phyloP scores from a whole-genome alignment of 305 asterid species.

The Rubia tinctorum region DNA sequence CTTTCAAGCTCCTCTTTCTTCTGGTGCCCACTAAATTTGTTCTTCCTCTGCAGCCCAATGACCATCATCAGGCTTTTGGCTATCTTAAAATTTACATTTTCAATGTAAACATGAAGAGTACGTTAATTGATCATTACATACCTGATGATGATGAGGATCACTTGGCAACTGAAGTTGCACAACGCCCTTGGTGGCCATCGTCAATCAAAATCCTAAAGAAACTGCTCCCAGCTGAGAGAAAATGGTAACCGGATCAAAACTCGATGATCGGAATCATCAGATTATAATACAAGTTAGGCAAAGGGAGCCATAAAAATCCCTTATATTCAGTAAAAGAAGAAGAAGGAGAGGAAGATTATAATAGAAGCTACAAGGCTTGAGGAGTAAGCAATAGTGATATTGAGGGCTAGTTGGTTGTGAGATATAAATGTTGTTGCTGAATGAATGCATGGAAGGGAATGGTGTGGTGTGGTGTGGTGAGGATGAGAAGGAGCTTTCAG shows the following conservation, averaged over 20 bases:
- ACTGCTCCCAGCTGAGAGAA: neutral
- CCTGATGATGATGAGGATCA: constrained; percentile 4
- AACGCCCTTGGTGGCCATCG: constrained; percentile 31
- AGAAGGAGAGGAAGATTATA: no score
- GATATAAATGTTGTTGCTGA: constrained; percentile 9
- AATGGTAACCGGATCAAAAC: neutral
- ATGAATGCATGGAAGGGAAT: neutral
- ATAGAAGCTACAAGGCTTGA: constrained; percentile 20
- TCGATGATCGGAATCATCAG: neutral
- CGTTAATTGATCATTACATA: neutral
- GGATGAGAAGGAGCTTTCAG: constrained; percentile 54
- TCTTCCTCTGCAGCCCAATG: constrained; percentile 38
- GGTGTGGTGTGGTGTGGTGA: neutral
- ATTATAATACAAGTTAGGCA: no score
- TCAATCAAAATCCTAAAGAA: constrained; percentile 2
- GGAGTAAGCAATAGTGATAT: constrained; percentile 41
- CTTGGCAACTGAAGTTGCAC: constrained; percentile 14
- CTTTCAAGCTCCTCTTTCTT: constrained; percentile 67
- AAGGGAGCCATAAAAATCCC: no score
- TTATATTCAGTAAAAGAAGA: no score
- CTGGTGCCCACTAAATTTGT: constrained; percentile 40
- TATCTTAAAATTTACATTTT: no score
- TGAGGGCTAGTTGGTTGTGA: constrained; percentile 18
- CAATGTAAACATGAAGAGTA: neutral
- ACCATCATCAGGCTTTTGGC: neutral